Evolutionary conservation across 768 basidiomycete genomes (phyloP).

Genomic region (Scleroderma citrinum): DNA sequence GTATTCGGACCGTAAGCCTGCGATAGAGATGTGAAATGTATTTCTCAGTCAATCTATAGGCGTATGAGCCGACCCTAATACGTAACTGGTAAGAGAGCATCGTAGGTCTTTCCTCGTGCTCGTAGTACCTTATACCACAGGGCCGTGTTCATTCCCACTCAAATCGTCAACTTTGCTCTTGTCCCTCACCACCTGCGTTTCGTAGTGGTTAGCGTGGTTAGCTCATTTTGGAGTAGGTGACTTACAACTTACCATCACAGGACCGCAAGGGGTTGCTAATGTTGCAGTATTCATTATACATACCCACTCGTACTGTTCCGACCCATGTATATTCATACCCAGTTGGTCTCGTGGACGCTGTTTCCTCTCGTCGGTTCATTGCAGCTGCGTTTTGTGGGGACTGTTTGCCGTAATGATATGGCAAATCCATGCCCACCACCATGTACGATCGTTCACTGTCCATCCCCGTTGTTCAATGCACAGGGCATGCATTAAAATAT

Average conservation of each 20-base stretch:
- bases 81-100: conserved; percentile 58
- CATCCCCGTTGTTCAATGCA: too few species aligned
- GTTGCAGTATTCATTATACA: neutral
- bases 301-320: too few species aligned
- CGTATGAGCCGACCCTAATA: conserved; percentile 66
- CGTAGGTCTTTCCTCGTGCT: neutral
- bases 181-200: conserved; percentile 76
- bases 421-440: too few species aligned
- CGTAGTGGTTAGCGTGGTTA: conserved; percentile 67
- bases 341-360: too few species aligned
- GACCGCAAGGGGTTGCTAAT: neutral
- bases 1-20: conserved; percentile 33
- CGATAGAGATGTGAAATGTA: neutral
- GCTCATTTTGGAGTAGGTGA: conserved; percentile 75
- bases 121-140: conserved; percentile 27
- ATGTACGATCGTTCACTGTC: too few species aligned
- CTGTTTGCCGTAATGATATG: too few species aligned
- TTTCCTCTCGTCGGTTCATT: too few species aligned
- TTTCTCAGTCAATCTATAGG: conserved; percentile 32
- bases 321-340: too few species aligned
- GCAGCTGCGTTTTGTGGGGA: too few species aligned
- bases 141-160: conserved; percentile 72
- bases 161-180: conserved; percentile 72
- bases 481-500: too few species aligned
- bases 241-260: neutral